Evolutionary conservation across 257 asterid species (phyloP), one percentile per base, ranked within the genome.

Genomic region (Scutellaria baicalensis): DNA sequence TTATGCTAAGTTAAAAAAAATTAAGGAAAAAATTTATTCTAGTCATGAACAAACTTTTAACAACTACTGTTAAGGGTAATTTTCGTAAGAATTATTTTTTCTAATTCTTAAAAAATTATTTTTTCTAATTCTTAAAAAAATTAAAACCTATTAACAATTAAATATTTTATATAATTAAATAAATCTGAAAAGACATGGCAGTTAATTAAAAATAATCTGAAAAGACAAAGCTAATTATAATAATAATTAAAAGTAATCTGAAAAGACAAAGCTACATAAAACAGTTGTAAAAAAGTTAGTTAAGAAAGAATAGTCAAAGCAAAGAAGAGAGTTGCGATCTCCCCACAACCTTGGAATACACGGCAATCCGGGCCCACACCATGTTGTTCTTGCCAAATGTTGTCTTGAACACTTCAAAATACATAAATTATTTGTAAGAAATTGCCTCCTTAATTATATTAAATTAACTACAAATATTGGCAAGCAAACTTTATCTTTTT

Each of bases 311-410:
- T 64, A 21, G 72, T 13, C 65, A 51, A 75, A 70, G 10, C n/a
- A 68, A 66, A 64, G 42, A 69, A 14, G 69, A 58, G 69, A 70
- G 79, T 70, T 55, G 72, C 9, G 31, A 23, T 71, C 45, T 59
- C 81, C 81, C 87, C 82, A 67, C 71, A 82, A 80, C 77, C 84
- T 79, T 80, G 86, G 86, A 82, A 70, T 71, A 71, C 87, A 82
- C 77, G 88, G 82, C 13, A 73, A 59, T 57, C 27, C 59, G 80
- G 79, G 20, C 81, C 85, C 73, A 70, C 82, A 16, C 52, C 57
- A 33, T 69, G 73, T 50, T 67, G 45, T 62, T 74, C 70, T 13
- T 21, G 38, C 31, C 67, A 8, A 39, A 18, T 47, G 39, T 33
- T 56, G 63, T 66, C 75, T 49, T 5, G 31, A 62, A 9, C 20